These are phyloP conservation scores for Abelmoschus esculentus DNA, from an alignment of 345 rosid genomes.

Conservation along the genomic window DNA sequence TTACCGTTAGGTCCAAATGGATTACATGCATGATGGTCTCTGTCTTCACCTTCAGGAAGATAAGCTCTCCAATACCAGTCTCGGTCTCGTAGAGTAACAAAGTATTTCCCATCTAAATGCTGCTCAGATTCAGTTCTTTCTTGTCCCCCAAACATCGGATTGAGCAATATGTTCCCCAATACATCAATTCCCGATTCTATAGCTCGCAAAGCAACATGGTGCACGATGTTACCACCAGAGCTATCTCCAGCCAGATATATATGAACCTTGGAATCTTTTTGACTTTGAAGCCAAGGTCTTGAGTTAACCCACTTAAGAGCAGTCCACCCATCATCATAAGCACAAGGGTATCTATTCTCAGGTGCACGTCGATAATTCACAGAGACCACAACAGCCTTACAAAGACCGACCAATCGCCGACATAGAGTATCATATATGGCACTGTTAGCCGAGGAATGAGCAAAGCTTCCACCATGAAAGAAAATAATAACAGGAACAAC, in stretches of 20 bases:
- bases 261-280: conserved; percentile 61
- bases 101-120: conserved; percentile 70
- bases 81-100: conserved; percentile 60
- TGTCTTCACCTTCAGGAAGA: conserved; percentile 68
- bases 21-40: conserved; percentile 88
- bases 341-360: conserved; percentile 68
- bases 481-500: conserved; percentile 68
- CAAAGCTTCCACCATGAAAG: conserved; percentile 95
- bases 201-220: conserved; percentile 71
- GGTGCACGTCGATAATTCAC: conserved; percentile 90
- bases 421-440: conserved; percentile 73
- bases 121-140: conserved; percentile 77
- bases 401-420: conserved; percentile 64
- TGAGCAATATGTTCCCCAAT: conserved; percentile 65
- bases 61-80: conserved; percentile 97
- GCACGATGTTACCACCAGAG: conserved; percentile 85
- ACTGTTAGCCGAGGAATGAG: conserved; percentile 80
- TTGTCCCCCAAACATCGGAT: conserved; percentile 87
- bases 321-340: conserved; percentile 87
- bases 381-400: conserved; percentile 75
- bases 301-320: conserved; percentile 78
- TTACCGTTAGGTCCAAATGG: conserved; percentile 65
- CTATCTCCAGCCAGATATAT: conserved; percentile 86
- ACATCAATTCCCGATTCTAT: conserved; percentile 51
- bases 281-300: conserved; percentile 67